Percentiles rank a stretch among this genome's conserved stretches.
phyloP scores from a whole-genome alignment of 2,329 filamentous ascomycete species.

The Plenodomus lindquistii region DNA sequence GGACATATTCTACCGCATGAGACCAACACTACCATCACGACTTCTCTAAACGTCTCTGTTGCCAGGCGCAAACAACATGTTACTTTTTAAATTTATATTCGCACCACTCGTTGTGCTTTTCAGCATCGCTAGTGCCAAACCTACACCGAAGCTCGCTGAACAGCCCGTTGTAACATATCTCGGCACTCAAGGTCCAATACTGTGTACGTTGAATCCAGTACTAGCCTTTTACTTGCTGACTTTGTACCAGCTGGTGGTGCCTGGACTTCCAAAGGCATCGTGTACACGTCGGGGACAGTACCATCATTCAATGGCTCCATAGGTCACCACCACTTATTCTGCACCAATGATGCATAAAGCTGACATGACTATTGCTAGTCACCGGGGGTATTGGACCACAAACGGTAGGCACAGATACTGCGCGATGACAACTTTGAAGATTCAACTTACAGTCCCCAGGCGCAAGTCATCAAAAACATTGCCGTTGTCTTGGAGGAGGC shows the following conservation, averaged over 20 bases:
- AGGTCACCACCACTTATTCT: not conserved
- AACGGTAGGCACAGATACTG: constrained; percentile 12
- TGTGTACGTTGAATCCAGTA: constrained; percentile 15
- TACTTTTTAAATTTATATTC: constrained; percentile 24
- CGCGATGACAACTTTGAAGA: not conserved
- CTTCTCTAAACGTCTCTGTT: constrained; percentile 1
- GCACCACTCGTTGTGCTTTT: constrained; percentile 21
- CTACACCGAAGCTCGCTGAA: constrained; percentile 24
- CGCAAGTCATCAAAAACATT: constrained; percentile 42
- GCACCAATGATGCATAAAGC: not conserved
- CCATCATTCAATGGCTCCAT: constrained; percentile 30
- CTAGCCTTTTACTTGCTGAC: not conserved
- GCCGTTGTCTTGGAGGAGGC: constrained; percentile 34
- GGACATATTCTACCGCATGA: not conserved
- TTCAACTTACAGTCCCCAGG: constrained; percentile 16
- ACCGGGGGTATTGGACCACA: constrained; percentile 30
- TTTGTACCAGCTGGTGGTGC: constrained; percentile 25
- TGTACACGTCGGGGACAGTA: constrained; percentile 37
- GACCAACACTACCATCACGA: not conserved
- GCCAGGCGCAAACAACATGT: constrained; percentile 22
- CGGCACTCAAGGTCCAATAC: constrained; percentile 34
- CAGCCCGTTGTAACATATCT: constrained; percentile 38
- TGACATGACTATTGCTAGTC: too few species aligned
- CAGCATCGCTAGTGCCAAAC: constrained; percentile 17
- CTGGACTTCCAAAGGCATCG: constrained; percentile 36